Conservation (phyloP, 345 rosid species). For the Citrus reticulata region DNA sequence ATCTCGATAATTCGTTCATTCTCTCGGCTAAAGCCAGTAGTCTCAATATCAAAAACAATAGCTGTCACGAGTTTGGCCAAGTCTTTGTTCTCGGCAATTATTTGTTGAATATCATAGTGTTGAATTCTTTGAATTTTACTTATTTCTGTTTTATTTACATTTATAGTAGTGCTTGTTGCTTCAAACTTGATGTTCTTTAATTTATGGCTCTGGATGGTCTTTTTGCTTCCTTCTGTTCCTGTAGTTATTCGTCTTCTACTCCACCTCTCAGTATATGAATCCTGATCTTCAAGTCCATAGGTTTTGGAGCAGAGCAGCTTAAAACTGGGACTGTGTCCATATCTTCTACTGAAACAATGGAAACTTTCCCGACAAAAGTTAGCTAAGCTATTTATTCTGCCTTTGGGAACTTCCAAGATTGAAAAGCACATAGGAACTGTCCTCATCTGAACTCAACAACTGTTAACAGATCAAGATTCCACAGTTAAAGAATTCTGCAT, state of each 20-base stretch:
- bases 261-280: constrained; percentile 44
- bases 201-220: constrained; percentile 29
- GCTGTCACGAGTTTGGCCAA: constrained; percentile 51
- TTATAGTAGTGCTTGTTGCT: constrained; percentile 32
- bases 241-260: constrained; percentile 50
- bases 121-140: constrained; percentile 35
- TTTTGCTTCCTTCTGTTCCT: constrained; percentile 33
- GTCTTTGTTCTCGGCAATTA: constrained; percentile 48
- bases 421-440: constrained; percentile 54
- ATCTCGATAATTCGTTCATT: constrained; percentile 68
- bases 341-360: constrained; percentile 24
- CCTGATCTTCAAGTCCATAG: constrained; percentile 48
- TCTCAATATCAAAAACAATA: constrained; percentile 68
- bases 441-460: constrained; percentile 37
- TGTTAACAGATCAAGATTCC: constrained; percentile 18
- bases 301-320: constrained; percentile 39
- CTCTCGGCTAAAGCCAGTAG: constrained; percentile 61
- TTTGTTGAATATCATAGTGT: constrained; percentile 41
- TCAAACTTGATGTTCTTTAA: constrained; percentile 33
- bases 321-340: constrained; percentile 27
- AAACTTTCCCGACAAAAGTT: constrained; percentile 42
- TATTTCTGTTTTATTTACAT: constrained; percentile 32
- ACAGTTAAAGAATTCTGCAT: constrained; percentile 15
- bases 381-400: constrained; percentile 43
- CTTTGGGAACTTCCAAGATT: constrained; percentile 59